Conservation (phyloP, 208 protist species). For the Angomonas ambiguus region DNA sequence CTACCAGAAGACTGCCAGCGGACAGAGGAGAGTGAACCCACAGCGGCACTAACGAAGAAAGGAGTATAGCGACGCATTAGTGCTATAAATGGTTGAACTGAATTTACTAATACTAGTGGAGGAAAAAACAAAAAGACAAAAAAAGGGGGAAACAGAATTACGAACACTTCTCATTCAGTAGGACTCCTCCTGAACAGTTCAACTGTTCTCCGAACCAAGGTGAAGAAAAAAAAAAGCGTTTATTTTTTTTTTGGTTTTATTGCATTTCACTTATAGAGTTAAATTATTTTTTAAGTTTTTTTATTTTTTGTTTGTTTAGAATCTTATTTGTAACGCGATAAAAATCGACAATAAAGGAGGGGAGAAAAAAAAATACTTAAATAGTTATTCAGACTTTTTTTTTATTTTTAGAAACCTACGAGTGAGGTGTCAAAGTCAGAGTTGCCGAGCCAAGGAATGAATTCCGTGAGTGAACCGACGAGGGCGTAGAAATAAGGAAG, state of each 20-base stretch:
- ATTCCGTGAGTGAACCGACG: constrained; percentile 50
- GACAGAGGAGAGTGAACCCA: neutral
- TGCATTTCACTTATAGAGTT: constrained; percentile 4
- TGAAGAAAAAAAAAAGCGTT: neutral
- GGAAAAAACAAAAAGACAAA: neutral
- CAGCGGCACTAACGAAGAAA: neutral
- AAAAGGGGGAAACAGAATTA: neutral
- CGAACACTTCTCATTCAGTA: neutral
- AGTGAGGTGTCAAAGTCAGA: constrained; percentile 19
- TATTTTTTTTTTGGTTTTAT: neutral
- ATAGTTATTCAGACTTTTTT: constrained; percentile 5
- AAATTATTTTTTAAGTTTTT: constrained; percentile 2
- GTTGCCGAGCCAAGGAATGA: constrained; percentile 72
- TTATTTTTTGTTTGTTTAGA: neutral
- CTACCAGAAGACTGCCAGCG: neutral
- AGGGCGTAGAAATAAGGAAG: constrained; percentile 67
- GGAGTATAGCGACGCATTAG: neutral
- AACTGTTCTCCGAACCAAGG: neutral
- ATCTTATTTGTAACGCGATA: constrained; percentile 13
- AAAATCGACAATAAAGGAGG: constrained; percentile 12
- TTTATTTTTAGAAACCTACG: neutral
- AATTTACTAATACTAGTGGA: neutral
- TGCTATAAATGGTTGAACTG: neutral
- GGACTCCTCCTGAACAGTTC: neutral
- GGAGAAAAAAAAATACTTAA: neutral